A percentile compares a stretch with the other conserved stretches of the same genome.
Evolutionary conservation across 177 flowering plant genomes (phyloP).

Genomic region (Telopea speciosissima): DNA sequence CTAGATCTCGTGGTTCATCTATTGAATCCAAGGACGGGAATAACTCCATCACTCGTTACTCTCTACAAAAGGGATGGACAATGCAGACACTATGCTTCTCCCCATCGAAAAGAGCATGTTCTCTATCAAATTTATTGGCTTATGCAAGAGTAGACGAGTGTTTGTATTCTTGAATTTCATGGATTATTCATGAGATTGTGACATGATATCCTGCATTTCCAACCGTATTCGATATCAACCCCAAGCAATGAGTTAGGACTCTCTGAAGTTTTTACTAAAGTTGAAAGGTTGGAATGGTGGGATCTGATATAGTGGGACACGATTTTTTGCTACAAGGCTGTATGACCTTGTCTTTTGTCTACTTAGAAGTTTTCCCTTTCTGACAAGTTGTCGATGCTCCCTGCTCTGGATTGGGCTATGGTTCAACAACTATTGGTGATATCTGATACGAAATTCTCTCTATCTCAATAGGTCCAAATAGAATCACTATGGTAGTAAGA

Average conservation of each 20-base stretch:
- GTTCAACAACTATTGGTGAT: neutral
- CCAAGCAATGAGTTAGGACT: too few species aligned
- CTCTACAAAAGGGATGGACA: conserved; percentile 9
- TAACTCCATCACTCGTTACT: conserved; percentile 6
- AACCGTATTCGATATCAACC: too few species aligned
- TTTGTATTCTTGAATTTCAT: neutral
- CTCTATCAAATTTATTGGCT: neutral
- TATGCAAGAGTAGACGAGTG: neutral
- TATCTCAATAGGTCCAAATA: neutral
- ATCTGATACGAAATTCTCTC: neutral
- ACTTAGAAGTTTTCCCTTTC: neutral
- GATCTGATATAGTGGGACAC: too few species aligned
- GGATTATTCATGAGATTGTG: conserved; percentile 3
- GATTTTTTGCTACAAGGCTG: neutral
- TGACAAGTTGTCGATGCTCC: neutral
- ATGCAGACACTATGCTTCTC: conserved; percentile 19
- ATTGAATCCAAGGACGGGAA: neutral
- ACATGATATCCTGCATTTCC: conserved; percentile 59
- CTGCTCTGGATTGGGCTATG: neutral
- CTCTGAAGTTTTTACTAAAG: too few species aligned
- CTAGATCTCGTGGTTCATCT: conserved; percentile 6
- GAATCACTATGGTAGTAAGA: neutral
- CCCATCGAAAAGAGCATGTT: conserved; percentile 48
- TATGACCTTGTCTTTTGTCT: neutral
- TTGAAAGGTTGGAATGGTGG: too few species aligned